Evolutionary conservation across 345 rosid genomes (phyloP).

Genomic region (Tarenaya hassleriana): DNA sequence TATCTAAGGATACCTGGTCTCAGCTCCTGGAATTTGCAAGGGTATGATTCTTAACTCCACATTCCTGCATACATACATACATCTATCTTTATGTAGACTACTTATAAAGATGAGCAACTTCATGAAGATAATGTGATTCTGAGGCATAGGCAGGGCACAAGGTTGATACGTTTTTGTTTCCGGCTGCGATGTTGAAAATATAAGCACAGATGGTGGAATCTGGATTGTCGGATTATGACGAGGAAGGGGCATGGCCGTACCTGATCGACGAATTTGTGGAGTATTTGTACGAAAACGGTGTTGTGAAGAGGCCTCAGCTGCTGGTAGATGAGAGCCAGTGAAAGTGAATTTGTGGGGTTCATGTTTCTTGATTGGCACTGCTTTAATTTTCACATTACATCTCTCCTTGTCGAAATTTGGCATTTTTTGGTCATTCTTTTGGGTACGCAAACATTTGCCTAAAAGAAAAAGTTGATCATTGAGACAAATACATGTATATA

Average conservation of each 20-base stretch:
- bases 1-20: conserved; percentile 95
- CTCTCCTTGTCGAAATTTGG: too few relatives aligned
- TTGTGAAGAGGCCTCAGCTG: conserved; percentile 20
- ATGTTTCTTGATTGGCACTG: too few relatives aligned
- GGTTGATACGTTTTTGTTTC: conserved; percentile 1
- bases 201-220: conserved; percentile 50
- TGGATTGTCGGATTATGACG: conserved; percentile 47
- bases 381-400: too few relatives aligned
- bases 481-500: too few relatives aligned
- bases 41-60: conserved; percentile 44
- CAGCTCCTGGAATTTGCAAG: conserved; percentile 83
- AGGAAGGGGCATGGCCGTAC: conserved; percentile 83
- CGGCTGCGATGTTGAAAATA: conserved; percentile 1
- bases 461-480: too few relatives aligned
- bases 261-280: conserved; percentile 79
- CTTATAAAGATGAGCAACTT: conserved; percentile 1
- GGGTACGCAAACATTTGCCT: too few relatives aligned
- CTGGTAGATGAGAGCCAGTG: conserved; percentile 15
- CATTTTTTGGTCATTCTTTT: too few relatives aligned
- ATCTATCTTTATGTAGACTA: too few relatives aligned
- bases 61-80: too few relatives aligned
- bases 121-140: conserved; percentile 10
- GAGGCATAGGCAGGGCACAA: too few relatives aligned
- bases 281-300: conserved; percentile 50
- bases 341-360: too few relatives aligned